phyloP scores from a whole-genome alignment of 2,329 filamentous ascomycete genomes.

The Delphinella strobiligena region DNA sequence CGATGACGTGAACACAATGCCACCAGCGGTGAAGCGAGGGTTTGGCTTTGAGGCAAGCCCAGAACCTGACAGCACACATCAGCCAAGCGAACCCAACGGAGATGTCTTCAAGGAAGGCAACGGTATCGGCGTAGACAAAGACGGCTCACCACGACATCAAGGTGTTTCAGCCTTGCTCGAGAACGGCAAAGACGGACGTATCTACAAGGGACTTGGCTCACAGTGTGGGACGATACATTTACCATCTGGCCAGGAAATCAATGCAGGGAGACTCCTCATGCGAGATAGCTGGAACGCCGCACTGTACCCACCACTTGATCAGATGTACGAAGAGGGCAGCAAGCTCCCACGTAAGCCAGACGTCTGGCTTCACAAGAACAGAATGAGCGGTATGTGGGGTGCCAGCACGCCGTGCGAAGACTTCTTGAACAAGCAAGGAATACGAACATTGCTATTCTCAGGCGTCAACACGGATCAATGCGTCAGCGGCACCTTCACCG shows the following conservation, averaged over 20 bases:
- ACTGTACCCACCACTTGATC: constrained; percentile 36
- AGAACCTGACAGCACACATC: constrained; percentile 11
- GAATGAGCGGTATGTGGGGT: constrained; percentile 47
- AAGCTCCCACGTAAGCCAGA: constrained; percentile 25
- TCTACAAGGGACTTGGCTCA: constrained; percentile 22
- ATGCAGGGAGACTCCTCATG: constrained; percentile 37
- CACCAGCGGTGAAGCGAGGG: constrained; percentile 29
- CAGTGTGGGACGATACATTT: constrained; percentile 18
- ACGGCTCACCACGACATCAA: constrained; percentile 10
- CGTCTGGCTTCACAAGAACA: constrained; percentile 43
- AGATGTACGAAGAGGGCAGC: constrained; percentile 22
- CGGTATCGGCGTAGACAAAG: constrained; percentile 14
- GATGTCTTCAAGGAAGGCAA: constrained; percentile 10
- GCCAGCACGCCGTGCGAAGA: constrained; percentile 30
- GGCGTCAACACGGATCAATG: constrained; percentile 53
- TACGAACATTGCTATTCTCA: constrained; percentile 42
- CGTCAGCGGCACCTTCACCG: constrained; percentile 43
- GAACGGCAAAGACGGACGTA: constrained; percentile 14
- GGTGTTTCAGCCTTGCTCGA: constrained; percentile 11
- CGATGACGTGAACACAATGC: constrained; percentile 26
- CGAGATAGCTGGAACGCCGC: constrained; percentile 45
- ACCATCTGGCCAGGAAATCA: constrained; percentile 25
- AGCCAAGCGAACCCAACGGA: constrained; percentile 5
- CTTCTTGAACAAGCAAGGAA: constrained; percentile 28
- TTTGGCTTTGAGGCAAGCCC: constrained; percentile 31